Evolutionary conservation across 2,329 filamentous ascomycete genomes (phyloP), one percentile per base, ranked within the genome.

Genomic region (Fusarium sp.): DNA sequence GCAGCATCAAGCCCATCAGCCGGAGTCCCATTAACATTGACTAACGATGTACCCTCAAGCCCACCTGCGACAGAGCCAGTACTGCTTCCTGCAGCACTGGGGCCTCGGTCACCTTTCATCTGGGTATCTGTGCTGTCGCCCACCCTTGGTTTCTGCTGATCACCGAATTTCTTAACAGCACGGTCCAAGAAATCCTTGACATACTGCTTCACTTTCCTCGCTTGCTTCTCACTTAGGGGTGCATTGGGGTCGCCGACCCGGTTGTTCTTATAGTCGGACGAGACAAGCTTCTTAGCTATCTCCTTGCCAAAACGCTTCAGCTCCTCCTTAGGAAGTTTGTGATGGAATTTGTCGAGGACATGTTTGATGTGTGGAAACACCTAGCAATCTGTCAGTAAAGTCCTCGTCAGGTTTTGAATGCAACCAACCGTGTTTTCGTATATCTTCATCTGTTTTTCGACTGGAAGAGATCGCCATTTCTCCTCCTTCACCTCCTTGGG

Each of bases 361-460:
- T 94, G 89, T 81, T 95, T 96, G 76, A 98, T 92, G 64, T 94
- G 91, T 11, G 94, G 94, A 79, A 92, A 94, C 12, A 98, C 87
- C 94, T 96, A 11, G n/a, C 38, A 26, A 3, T 8, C 15, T 32
- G 45, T 79, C 65, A 79, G 77, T 6, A 36, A n/a, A 17, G 17
- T 17, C 26, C 15, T 24, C 13, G 30, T 17, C 38, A 15, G 20
- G 26, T 17, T 12, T 22, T 12, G 17, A 36, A 42, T 30, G 9
- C 3, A 28, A 85, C 93, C 82, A 87, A 97, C 94, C 58, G 95
- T 97, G 79, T 95, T 95, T 82, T 98, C 95, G 78, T 98, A 98
- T 6, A 98, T 87, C 85, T 94, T 98, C 89, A 95, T 97, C 83
- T 96, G 94, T 83, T 98, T 98, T 74, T 98, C 95, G 75, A 91